These are phyloP conservation scores for Auricularia sp. DNA, from an alignment of 768 basidiomycete genomes.

Conservation along the genomic window DNA sequence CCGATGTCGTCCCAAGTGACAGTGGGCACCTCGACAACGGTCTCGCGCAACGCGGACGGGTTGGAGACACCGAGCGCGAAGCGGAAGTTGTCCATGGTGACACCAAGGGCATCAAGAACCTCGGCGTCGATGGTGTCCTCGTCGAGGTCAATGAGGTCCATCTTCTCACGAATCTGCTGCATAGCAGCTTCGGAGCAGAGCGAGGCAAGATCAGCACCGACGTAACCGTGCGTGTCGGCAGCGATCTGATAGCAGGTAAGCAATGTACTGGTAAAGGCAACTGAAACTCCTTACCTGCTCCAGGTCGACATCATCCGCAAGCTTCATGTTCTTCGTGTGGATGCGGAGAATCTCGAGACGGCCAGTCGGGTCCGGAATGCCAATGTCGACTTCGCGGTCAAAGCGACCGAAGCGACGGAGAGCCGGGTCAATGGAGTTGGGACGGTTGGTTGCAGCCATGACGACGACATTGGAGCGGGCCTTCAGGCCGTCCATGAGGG, in stretches of 20 bases:
- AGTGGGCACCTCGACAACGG: conserved; percentile 97
- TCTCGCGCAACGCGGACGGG: conserved; percentile 97
- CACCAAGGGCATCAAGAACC: conserved; percentile 95
- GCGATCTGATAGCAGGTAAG: conserved; percentile 50
- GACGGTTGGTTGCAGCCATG: conserved; percentile 98
- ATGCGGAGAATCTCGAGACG: conserved; percentile 98
- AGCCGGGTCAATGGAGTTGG: conserved; percentile 98
- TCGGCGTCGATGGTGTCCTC: conserved; percentile 99
- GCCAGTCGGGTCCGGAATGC: conserved; percentile 97
- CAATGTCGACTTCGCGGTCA: conserved; percentile 98
- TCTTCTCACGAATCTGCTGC: conserved; percentile 99
- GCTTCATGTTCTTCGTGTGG: conserved; percentile 99
- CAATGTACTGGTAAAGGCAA: conserved; percentile 24
- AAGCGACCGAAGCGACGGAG: conserved; percentile 98
- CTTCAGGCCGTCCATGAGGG: conserved; percentile 98
- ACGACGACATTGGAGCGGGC: conserved; percentile 98
- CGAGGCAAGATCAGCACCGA: conserved; percentile 95
- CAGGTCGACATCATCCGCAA: conserved; percentile 90
- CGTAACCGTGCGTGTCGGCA: conserved; percentile 98
- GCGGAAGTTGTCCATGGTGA: conserved; percentile 99
- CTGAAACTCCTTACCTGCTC: conserved; percentile 43
- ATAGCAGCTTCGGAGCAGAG: conserved; percentile 99
- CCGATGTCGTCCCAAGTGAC: conserved; percentile 99
- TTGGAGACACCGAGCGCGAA: conserved; percentile 96
- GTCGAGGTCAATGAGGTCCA: conserved; percentile 92